Base-by-base conservation (phyloP, 1,139 yeast genomes). In the Meyerozyma smithsonii region DNA sequence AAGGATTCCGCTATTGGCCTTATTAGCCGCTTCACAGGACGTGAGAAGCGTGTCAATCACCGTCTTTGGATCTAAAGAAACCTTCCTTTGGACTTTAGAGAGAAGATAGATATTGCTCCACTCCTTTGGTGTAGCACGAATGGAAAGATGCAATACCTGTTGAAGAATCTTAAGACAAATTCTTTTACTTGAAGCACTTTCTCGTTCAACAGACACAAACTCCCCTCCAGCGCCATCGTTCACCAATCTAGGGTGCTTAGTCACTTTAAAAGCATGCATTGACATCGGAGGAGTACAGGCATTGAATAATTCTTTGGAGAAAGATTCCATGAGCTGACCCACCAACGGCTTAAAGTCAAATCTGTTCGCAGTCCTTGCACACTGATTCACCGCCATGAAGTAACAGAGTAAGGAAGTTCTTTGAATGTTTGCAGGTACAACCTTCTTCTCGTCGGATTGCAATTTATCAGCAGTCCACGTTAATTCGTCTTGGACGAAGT, bases 391-490 rank as follows among this genome's bases (percentile, higher is more conserved):
- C 0, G 95, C 90, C 87, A 85, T 84, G 26, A 82, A 57, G 49
- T 84, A 88, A 45, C 95, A 83, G 8, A 88, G 50, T 1, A 90
- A 60, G 0, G 96, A 74, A 50, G 76, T 83, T 42, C 85, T 69
- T 55, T 88, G 96, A 4, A 77, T 56, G 14, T 72, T 64, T 0
- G 90, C 89, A 0, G 89, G 83, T 0, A 65, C 59, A 3, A 65
- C 64, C 50, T 84, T 84, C 47, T 83, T 72, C 7, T 84, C 94
- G 0, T 71, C 59, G 0, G 76, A 69, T 28, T 84, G 84, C 28
- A 89, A 62, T 50, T 85, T 85, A 54, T 90, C 97, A 0, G 96
- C 83, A 0, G 92, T 84, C 95, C 96, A 88, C 7, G 88, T 80
- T 41, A 92, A 64, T 48, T 87, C 96, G 58, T 88, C 96, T 48